Evolutionary conservation across 495 filamentous ascomycete species (phyloP), one percentile per base, ranked within the genome.

Genomic region (Tuber aestivum): DNA sequence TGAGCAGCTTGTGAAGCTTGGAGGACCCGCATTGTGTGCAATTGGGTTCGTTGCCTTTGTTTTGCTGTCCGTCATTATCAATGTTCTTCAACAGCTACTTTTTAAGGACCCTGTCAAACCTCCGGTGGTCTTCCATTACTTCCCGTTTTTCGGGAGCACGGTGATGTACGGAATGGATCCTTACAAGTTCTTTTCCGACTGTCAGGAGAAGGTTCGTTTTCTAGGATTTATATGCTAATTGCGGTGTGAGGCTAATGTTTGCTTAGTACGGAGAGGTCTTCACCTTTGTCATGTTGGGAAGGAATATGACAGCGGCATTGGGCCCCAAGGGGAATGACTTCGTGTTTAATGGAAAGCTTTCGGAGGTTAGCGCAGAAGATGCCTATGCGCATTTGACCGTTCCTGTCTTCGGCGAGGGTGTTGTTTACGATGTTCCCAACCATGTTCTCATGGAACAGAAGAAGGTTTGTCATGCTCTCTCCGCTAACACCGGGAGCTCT

Each of bases 351-450:
- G 93, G 91, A 78, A 95, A 94, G 83, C 86, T 92, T 70, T 90
- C 89, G 81, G 92, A 95, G 82, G 89, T 95, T 69, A 91, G 89
- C 81, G 92, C 93, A 20, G 93, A 95, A 83, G 92, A 95, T 48
- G 89, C 94, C 78, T 95, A 95, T 84, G 88, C 89, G 41, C 90
- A 91, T 69, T 86, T 96, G 69, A 96, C 93, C 8, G 94, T 91
- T 8, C 93, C 93, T 3, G 92, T 96, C 44, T 96, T 96, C 80
- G 93, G 93, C 75, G 89, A 89, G 65, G 92, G 93, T 84, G 92
- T 96, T 35, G 91, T 95, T 27, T 96, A 94, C 82, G 93, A 96
- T 84, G 94, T 92, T 83, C 92, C 93, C 41, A 95, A 95, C 81
- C 86, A 92, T 70, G 94, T 94, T 83, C 86, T 94, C 73, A 93